Conservation (phyloP, 331 rosid species). For the Quercus lobata region DNA sequence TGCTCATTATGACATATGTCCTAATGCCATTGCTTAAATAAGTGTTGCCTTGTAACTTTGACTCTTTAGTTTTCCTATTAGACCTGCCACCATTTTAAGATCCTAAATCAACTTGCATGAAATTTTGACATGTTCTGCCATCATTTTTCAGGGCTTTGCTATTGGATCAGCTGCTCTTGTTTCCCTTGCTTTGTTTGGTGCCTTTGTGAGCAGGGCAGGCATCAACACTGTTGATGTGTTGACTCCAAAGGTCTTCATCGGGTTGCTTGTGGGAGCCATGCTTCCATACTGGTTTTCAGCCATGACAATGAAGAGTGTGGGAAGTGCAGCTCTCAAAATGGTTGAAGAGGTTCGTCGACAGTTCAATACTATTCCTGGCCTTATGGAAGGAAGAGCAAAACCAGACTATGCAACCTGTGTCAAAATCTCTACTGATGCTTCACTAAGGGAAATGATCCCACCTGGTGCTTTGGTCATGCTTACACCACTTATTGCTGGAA, state of each 20-base stretch:
- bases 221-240: constrained; percentile 44
- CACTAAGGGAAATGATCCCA: constrained; percentile 69
- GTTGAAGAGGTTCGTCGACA: constrained; percentile 69
- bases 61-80: not conserved
- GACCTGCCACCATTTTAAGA: not conserved
- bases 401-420: constrained; percentile 74
- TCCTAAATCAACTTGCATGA: not conserved
- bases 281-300: constrained; percentile 78
- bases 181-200: constrained; percentile 68
- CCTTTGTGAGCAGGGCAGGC: constrained; percentile 66
- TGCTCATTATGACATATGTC: not conserved
- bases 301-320: constrained; percentile 76
- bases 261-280: constrained; percentile 71
- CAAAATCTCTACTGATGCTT: constrained; percentile 66
- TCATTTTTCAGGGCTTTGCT: constrained; percentile 46
- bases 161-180: constrained; percentile 73
- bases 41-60: not conserved
- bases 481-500: constrained; percentile 66
- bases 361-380: constrained; percentile 51
- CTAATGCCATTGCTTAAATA: not conserved
- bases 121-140: not conserved
- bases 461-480: constrained; percentile 68
- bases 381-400: constrained; percentile 59
- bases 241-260: constrained; percentile 66
- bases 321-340: constrained; percentile 74